Conservation (phyloP, 176 grass and related monocot genomes). For the Triticum timopheevii region DNA sequence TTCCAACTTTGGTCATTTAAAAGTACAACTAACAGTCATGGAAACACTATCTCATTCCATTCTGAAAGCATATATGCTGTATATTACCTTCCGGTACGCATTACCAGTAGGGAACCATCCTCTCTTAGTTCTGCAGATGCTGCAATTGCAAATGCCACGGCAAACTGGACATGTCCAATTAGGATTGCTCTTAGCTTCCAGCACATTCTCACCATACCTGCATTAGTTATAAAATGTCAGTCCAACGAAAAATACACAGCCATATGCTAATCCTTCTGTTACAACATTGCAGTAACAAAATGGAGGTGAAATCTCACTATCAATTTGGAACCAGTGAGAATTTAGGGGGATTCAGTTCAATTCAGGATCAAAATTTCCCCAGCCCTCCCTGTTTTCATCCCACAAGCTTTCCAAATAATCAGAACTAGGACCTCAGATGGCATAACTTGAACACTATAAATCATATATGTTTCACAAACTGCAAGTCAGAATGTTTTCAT, state of each 20-base stretch:
- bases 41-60: too few species aligned
- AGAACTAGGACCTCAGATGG: neutral
- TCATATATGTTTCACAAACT: neutral
- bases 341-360: too few species aligned
- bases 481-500: neutral
- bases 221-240: conserved; percentile 16
- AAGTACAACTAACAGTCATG: too few species aligned
- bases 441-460: neutral
- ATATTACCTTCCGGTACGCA: conserved; percentile 70
- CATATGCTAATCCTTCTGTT: neutral
- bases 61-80: neutral
- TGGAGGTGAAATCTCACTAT: neutral
- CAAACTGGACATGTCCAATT: conserved; percentile 86
- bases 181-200: conserved; percentile 76
- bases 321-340: neutral
- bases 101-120: conserved; percentile 82
- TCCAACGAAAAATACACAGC: neutral
- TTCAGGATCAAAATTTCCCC: neutral
- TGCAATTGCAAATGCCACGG: conserved; percentile 93
- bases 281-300: neutral
- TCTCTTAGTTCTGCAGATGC: conserved; percentile 85
- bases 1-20: neutral
- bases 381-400: neutral
- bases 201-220: conserved; percentile 95
- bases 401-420: neutral